Evolutionary conservation across 2,329 filamentous ascomycete species (phyloP), one percentile per base, ranked within the genome.

Genomic region (Colletotrichum viniferum): DNA sequence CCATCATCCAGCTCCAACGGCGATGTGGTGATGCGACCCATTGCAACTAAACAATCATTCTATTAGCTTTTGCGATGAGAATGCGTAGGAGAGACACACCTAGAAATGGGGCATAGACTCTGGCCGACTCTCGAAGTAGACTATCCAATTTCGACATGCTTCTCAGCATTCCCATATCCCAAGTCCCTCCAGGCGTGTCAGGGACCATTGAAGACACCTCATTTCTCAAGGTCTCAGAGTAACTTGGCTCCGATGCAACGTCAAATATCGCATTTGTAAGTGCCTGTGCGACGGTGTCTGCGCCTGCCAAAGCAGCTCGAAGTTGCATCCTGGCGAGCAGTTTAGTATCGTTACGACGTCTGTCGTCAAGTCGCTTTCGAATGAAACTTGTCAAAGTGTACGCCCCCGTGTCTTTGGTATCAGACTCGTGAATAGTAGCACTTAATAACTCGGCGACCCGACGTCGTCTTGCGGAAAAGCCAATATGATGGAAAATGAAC

Each of bases 81-180:
- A 58, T 14, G 6, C 16, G n/a, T 12, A 34, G 0, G 2, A 8
- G 3, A 16, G 12, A 7, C 32, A 61, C 9, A 67, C 69, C 62
- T 24, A 72, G 26, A 26, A 66, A 72, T 7, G 62, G 62, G 4
- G 62, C 61, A 18, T 61, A 32, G 16, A 61, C 18, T 24, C 69
- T 67, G 12, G 69, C 34, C 4, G 69, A 72, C 14, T 72, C 62
- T 7, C 62, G 24, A 28, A 72, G 26, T 7, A 67, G n/a, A 26
- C 69, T 72, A 5, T 72, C 69, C 69, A 67, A 26, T 36, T 68
- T 72, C 5, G 69, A 34, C 34, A 72, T 48, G 18, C 34, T 72
- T 32, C 69, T 60, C 13, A 72, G 10, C 69, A 67, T 67, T 2
- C 13, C 14, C 52, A 72, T 72, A 21, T 72, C 36, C 69, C 69